These are phyloP conservation scores for Saccharomyces jurei DNA, from an alignment of 805 yeast genomes.

Conservation along the genomic window DNA sequence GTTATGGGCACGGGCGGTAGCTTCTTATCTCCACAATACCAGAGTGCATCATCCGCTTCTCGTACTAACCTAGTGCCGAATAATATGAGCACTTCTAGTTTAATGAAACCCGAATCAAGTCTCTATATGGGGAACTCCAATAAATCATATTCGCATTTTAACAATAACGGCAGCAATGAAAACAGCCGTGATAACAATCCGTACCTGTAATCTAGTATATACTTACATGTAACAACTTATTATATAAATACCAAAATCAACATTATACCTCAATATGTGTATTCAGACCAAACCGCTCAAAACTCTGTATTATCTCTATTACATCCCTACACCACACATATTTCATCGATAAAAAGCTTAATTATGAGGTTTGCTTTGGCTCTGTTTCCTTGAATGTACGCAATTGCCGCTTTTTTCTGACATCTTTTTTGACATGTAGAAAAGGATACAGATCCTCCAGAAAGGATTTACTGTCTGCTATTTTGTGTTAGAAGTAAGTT, in stretches of 20 bases:
- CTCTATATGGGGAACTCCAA: slow-evolving; percentile 16
- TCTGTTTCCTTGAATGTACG: neutral
- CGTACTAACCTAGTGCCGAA: slow-evolving; percentile 7
- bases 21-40: slow-evolving; percentile 4
- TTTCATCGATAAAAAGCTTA: neutral
- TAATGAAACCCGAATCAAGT: slow-evolving; percentile 28
- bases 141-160: neutral
- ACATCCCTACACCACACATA: neutral
- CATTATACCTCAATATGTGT: neutral
- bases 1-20: slow-evolving; percentile 16
- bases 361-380: neutral
- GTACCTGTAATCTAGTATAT: slow-evolving; percentile 6
- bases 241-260: neutral
- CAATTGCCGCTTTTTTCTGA: neutral
- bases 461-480: neutral
- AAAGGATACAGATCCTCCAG: neutral
- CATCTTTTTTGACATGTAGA: neutral
- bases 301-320: neutral
- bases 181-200: slow-evolving; percentile 9
- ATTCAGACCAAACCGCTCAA: neutral
- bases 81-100: slow-evolving; percentile 9
- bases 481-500: neutral
- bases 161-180: slow-evolving; percentile 1
- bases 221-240: neutral
- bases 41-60: slow-evolving; percentile 12